A percentile compares a stretch with the other conserved stretches of the same genome.
phyloP scores from a whole-genome alignment of 2,329 filamentous ascomycete species.

The Tolypocladium cylindrosporum region DNA sequence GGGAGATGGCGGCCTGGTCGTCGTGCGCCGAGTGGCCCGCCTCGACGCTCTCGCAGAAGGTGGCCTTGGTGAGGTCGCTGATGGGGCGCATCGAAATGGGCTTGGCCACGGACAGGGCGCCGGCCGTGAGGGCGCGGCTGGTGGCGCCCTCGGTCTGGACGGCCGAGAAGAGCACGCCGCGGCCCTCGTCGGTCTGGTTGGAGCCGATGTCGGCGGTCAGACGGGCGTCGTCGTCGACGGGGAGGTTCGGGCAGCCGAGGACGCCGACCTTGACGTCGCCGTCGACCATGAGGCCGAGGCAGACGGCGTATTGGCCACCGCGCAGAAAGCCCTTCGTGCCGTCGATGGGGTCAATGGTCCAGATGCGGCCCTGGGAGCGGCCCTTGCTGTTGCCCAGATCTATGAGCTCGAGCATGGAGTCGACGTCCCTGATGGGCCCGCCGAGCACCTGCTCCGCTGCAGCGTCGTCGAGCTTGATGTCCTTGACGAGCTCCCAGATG shows the following conservation, averaged over 20 bases:
- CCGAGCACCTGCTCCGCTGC: constrained; percentile 53
- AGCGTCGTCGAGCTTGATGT: constrained; percentile 53
- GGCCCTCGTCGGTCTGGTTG: constrained; percentile 64
- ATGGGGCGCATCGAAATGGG: constrained; percentile 73
- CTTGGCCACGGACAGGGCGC: constrained; percentile 40
- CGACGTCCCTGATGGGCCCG: constrained; percentile 56
- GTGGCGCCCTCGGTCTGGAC: constrained; percentile 69
- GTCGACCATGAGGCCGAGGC: constrained; percentile 83
- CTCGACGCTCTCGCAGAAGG: constrained; percentile 96
- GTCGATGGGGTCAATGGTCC: constrained; percentile 96
- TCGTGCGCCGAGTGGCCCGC: constrained; percentile 83
- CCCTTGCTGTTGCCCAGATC: constrained; percentile 62
- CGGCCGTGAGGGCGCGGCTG: constrained; percentile 58
- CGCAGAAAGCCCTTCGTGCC: constrained; percentile 95
- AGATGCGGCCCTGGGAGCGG: constrained; percentile 69
- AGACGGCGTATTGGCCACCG: constrained; percentile 94
- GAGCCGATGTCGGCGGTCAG: constrained; percentile 59
- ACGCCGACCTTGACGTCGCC: constrained; percentile 91
- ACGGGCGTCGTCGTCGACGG: constrained; percentile 61
- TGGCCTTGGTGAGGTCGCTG: constrained; percentile 64
- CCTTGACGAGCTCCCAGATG: constrained; percentile 75
- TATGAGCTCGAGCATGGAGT: constrained; percentile 57
- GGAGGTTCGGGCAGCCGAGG: constrained; percentile 90
- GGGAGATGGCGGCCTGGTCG: constrained; percentile 72
- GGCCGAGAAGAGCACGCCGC: constrained; percentile 82